A percentile compares a stretch with the other conserved stretches of the same genome.
Evolutionary conservation across 108 stramenopile species (phyloP).

Genomic region (Nitzschia putrida): DNA sequence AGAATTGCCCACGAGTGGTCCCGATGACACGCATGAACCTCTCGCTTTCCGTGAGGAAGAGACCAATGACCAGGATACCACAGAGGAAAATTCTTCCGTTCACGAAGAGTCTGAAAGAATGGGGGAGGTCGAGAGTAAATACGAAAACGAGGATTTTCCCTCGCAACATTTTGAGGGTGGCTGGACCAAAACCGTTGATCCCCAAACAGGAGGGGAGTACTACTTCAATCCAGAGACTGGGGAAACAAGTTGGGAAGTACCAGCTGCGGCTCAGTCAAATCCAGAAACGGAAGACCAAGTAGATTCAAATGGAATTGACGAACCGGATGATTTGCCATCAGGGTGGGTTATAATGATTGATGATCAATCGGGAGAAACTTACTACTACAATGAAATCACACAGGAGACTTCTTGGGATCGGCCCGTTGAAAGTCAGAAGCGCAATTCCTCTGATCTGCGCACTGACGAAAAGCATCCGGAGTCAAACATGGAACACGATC

Average conservation of each 20-base stretch:
- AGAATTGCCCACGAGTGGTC: no score
- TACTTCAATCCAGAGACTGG: slow-evolving; percentile 33
- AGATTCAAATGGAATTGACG: background rate
- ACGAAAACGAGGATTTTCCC: no score
- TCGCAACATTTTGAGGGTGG: background rate
- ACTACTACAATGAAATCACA: slow-evolving; percentile 51
- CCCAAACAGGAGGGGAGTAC: slow-evolving; percentile 21
- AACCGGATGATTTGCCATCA: slow-evolving; percentile 10
- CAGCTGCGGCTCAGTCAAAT: background rate
- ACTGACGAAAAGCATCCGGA: no score
- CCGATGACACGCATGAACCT: no score
- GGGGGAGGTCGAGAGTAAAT: no score
- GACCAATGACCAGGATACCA: no score
- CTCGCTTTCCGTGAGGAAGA: no score
- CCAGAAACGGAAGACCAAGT: background rate
- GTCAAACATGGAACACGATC: no score
- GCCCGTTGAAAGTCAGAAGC: no score
- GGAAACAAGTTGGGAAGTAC: slow-evolving; percentile 40
- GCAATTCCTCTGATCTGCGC: no score
- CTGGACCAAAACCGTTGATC: slow-evolving; percentile 22
- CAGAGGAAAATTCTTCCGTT: no score
- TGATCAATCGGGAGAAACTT: slow-evolving; percentile 40
- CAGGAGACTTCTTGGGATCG: slow-evolving; percentile 34
- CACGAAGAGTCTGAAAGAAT: no score
- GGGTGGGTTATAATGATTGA: slow-evolving; percentile 60